These are phyloP conservation scores for Candida xiaguanensis DNA, from an alignment of 805 yeast species.

Conservation along the genomic window DNA sequence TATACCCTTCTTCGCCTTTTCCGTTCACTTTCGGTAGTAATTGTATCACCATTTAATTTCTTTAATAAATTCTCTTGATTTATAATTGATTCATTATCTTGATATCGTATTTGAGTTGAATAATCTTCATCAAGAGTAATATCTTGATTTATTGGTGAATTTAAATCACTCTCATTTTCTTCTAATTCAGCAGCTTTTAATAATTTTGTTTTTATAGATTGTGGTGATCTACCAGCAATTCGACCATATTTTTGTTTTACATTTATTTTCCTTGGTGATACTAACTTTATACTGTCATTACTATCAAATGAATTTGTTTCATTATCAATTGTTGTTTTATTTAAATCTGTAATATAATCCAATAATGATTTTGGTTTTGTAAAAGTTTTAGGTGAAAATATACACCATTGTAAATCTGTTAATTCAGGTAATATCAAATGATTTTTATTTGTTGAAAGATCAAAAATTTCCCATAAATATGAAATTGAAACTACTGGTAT, in stretches of 20 bases:
- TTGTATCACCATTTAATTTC: slow-evolving; percentile 13
- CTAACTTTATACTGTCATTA: slow-evolving; percentile 22
- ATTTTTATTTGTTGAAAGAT: slow-evolving; percentile 21
- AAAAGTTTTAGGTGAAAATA: slow-evolving; percentile 41
- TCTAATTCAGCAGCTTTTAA: slow-evolving; percentile 4
- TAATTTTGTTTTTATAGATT: slow-evolving; percentile 11
- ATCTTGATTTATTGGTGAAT: slow-evolving; percentile 11
- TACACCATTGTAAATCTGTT: slow-evolving; percentile 50
- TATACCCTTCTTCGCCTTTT: neutral
- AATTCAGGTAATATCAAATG: slow-evolving; percentile 36
- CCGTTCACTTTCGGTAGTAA: neutral
- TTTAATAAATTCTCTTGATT: slow-evolving; percentile 16
- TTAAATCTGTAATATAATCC: slow-evolving; percentile 10
- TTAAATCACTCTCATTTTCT: slow-evolving; percentile 7
- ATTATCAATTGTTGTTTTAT: slow-evolving; percentile 3
- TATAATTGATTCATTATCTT: slow-evolving; percentile 18
- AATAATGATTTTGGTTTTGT: slow-evolving; percentile 11
- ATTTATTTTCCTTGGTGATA: slow-evolving; percentile 51
- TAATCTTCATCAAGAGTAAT: slow-evolving; percentile 18
- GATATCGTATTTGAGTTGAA: slow-evolving; percentile 21
- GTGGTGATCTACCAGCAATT: slow-evolving; percentile 11
- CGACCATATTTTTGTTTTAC: slow-evolving; percentile 42
- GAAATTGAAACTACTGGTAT: slow-evolving; percentile 58
- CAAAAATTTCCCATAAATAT: slow-evolving; percentile 50
- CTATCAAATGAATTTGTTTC: neutral